Evolutionary conservation across 768 basidiomycete species (phyloP).

Genomic region (Lentinula boryana): DNA sequence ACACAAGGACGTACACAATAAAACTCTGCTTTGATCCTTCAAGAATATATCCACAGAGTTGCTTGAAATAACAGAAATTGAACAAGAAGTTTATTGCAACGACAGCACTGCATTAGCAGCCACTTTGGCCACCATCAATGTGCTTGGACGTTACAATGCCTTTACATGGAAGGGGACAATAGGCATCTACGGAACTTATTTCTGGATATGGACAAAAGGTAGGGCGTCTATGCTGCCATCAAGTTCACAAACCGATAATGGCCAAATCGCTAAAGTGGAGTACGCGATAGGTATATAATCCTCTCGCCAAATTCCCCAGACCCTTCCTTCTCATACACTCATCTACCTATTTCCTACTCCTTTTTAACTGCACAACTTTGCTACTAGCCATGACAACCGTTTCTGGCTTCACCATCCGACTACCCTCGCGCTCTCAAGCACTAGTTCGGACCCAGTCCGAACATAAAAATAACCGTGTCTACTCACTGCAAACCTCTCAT

Average conservation of each 20-base stretch:
- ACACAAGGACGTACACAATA: no score
- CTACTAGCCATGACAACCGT: not conserved
- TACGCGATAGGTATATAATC: not conserved
- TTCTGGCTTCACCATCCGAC: not conserved
- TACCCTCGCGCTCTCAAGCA: not conserved
- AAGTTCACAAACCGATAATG: not conserved
- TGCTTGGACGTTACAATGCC: not conserved
- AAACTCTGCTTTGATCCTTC: no score
- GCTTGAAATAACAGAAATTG: no score
- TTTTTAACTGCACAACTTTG: not conserved
- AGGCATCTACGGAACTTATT: not conserved
- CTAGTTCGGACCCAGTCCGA: not conserved
- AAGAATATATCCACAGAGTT: no score
- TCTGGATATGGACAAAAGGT: not conserved
- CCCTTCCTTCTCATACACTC: not conserved
- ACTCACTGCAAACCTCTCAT: not conserved
- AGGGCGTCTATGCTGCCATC: no score
- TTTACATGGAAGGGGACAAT: not conserved
- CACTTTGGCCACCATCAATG: not conserved
- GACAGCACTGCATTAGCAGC: no score
- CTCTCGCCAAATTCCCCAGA: not conserved
- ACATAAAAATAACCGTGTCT: not conserved
- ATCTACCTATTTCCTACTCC: not conserved
- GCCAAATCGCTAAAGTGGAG: not conserved
- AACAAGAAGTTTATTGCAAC: no score